Evolutionary conservation across 75 land plant species (phyloP), one percentile per base, ranked within the genome.

Genomic region (Selaginella tamariscina): DNA sequence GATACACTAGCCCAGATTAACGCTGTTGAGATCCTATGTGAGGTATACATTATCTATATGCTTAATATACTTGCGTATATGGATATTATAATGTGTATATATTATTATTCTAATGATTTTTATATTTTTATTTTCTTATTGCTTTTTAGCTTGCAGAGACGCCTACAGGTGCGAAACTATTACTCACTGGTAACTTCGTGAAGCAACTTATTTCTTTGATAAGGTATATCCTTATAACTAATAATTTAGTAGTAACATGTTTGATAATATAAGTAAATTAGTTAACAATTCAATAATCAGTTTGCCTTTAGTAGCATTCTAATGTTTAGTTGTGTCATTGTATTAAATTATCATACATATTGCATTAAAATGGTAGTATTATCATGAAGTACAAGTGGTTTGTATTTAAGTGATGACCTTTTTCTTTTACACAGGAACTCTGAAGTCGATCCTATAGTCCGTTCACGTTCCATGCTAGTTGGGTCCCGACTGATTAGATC

Each of bases 11-110:
- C 70, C 9, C 77, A 77, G 13, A 65, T 88, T 56, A 88, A 77
- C 78, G 83, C 82, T 32, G 23, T 88, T 75, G 96, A 91, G 72
- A 74, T 91, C 0, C 67, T 91, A 15, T 87, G 82, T 74, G 91
- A 89, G 87, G 89, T 86, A n/a, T n/a, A n/a, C n/a, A n/a, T n/a
- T n/a, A n/a, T n/a, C n/a, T n/a, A n/a, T n/a, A n/a, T n/a, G n/a
- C n/a, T n/a, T n/a, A n/a, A n/a, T n/a, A n/a, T n/a, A n/a, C n/a
- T n/a, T n/a, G n/a, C n/a, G n/a, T n/a, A n/a, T n/a, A n/a, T n/a
- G n/a, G n/a, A n/a, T n/a, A n/a, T n/a, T n/a, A n/a, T n/a, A n/a
- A n/a, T n/a, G n/a, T n/a, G n/a, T n/a, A n/a, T n/a, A n/a, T 39
- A 39, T 39, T 39, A 5, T 39, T 39, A 5, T 15, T 39, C 15